Percentiles rank a stretch among this genome's conserved stretches.
Evolutionary conservation across 208 protist species (phyloP).

Genomic region (Wallacemonas rigidus): DNA sequence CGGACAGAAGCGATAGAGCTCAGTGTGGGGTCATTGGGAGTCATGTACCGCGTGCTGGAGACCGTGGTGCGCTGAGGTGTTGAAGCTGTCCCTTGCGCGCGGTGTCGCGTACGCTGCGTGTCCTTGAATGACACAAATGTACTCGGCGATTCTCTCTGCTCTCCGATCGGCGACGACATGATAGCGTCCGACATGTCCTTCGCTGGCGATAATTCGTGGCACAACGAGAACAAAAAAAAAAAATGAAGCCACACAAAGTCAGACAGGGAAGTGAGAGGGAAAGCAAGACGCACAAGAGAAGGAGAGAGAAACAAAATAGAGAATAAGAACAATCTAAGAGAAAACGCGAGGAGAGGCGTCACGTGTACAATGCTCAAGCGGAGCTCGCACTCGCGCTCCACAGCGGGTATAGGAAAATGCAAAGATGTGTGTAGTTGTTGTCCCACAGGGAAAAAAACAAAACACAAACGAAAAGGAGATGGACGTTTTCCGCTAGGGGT

Average conservation of each 20-base stretch:
- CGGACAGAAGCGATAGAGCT: constrained; percentile 1
- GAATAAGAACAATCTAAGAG: neutral
- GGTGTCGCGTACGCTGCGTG: neutral
- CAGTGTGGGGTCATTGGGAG: constrained; percentile 2
- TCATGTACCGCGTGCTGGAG: neutral
- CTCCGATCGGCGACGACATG: neutral
- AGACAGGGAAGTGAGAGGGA: neutral
- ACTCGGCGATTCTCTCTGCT: neutral
- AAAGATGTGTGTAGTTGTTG: no score
- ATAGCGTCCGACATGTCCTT: no score
- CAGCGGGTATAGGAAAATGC: no score
- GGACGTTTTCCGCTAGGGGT: no score
- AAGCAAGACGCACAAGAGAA: neutral
- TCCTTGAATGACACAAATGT: neutral
- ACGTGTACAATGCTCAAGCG: no score
- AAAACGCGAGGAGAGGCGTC: no score
- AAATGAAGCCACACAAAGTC: no score
- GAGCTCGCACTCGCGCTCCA: no score
- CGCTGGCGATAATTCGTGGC: no score
- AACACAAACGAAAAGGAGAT: no score
- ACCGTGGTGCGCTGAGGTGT: neutral
- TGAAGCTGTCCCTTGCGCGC: neutral
- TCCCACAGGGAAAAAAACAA: no score
- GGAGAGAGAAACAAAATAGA: neutral
- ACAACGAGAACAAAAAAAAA: no score